A percentile compares a stretch with the other conserved stretches of the same genome.
Conservation (phyloP, 306 rosid genomes). For the Gynostemma pentaphyllum region DNA sequence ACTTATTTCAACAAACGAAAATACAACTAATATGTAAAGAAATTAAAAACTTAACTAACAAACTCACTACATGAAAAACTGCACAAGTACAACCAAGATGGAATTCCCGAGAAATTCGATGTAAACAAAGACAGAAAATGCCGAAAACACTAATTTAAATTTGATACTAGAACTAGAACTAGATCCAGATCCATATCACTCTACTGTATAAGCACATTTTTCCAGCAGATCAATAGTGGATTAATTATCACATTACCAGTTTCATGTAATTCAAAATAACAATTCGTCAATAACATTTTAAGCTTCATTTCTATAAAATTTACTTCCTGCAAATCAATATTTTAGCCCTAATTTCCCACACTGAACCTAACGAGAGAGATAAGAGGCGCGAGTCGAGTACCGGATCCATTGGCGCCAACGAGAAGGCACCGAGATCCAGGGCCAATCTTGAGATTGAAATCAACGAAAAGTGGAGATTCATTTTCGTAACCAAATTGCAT, state of each 20-base stretch:
- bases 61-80: not conserved
- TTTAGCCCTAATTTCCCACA: not conserved
- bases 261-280: not conserved
- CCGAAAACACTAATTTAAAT: not conserved
- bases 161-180: not conserved
- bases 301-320: not conserved
- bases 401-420: conserved; percentile 94
- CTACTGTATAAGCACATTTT: not conserved
- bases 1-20: too few species aligned
- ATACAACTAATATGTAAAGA: too few species aligned
- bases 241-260: not conserved
- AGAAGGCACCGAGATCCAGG: conserved; percentile 95
- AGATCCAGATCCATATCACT: not conserved
- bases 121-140: not conserved
- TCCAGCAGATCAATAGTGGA: not conserved
- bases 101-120: not conserved
- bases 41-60: not conserved
- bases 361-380: not conserved
- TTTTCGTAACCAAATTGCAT: conserved; percentile 70
- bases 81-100: not conserved
- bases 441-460: conserved; percentile 50
- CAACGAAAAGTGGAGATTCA: conserved; percentile 54
- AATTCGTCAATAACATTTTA: too few species aligned
- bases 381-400: conserved; percentile 19
- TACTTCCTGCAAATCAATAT: not conserved